These are phyloP conservation scores for Chrysochromulina parva DNA, from an alignment of 78 protist genomes.

Conservation along the genomic window DNA sequence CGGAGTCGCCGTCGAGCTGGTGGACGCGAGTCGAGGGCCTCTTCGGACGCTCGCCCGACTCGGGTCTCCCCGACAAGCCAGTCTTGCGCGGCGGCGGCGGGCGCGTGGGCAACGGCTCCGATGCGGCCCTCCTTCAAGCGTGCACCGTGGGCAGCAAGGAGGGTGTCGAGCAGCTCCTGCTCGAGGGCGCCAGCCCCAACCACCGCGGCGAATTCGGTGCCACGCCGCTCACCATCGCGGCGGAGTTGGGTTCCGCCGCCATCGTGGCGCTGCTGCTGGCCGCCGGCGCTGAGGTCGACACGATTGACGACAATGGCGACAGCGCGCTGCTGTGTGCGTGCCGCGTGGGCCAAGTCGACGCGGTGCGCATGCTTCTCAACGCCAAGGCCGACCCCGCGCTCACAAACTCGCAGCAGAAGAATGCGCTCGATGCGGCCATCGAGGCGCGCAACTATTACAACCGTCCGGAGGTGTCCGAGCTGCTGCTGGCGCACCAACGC, in stretches of 20 bases:
- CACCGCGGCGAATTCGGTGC: background rate
- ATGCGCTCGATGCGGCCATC: background rate
- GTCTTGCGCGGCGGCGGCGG: too few relatives aligned
- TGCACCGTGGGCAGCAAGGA: background rate
- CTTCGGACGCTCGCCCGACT: too few relatives aligned
- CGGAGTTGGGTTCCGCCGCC: background rate
- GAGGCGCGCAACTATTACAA: background rate
- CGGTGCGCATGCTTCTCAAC: background rate
- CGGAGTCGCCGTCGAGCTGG: too few relatives aligned
- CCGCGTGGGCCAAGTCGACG: background rate
- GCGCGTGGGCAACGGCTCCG: too few relatives aligned
- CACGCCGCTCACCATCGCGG: background rate
- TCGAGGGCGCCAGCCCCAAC: background rate
- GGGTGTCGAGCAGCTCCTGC: background rate
- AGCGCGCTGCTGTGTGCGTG: background rate
- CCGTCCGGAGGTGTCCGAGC: background rate
- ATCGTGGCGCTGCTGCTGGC: background rate
- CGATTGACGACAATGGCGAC: background rate
- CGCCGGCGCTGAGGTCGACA: background rate
- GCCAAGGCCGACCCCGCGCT: background rate
- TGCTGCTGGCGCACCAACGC: background rate
- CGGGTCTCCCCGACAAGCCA: too few relatives aligned
- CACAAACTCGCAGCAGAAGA: background rate
- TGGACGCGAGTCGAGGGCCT: too few relatives aligned
- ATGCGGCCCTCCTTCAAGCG: background rate